Percentiles rank a stretch among this genome's conserved stretches.
Conservation (phyloP, 495 filamentous ascomycete genomes). For the Rhizodiscina lignyota region DNA sequence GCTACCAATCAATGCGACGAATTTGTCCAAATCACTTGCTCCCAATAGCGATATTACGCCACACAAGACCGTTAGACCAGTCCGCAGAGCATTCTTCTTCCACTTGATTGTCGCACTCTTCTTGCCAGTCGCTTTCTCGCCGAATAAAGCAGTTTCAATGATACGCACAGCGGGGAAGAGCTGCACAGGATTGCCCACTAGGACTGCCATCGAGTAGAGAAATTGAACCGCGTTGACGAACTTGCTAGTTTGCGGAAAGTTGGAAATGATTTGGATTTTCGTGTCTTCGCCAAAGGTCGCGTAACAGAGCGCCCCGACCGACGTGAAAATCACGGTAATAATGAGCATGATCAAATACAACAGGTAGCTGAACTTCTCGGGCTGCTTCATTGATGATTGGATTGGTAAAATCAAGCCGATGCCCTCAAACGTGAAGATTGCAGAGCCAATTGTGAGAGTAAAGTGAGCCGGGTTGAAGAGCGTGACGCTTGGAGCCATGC, state of each 20-base stretch:
- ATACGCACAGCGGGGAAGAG: constrained; percentile 48
- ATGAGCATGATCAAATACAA: constrained; percentile 42
- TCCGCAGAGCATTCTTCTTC: constrained; percentile 47
- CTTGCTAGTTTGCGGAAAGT: constrained; percentile 42
- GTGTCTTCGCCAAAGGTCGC: constrained; percentile 43
- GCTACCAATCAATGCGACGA: constrained; percentile 45
- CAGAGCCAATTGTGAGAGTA: constrained; percentile 43
- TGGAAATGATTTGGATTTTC: constrained; percentile 45
- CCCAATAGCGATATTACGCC: constrained; percentile 34
- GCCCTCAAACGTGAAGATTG: constrained; percentile 54
- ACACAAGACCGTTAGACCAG: constrained; percentile 29
- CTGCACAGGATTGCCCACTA: constrained; percentile 46
- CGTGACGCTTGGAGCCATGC: constrained; percentile 31
- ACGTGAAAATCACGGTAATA: constrained; percentile 46
- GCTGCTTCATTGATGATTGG: constrained; percentile 43
- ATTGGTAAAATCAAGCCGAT: constrained; percentile 51
- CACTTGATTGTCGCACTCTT: constrained; percentile 36
- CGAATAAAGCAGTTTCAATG: constrained; percentile 35
- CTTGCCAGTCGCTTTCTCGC: constrained; percentile 36
- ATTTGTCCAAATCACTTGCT: constrained; percentile 43
- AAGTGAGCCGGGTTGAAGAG: constrained; percentile 45
- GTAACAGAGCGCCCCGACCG: constrained; percentile 46
- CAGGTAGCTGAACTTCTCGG: constrained; percentile 38
- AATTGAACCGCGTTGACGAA: constrained; percentile 51
- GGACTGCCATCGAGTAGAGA: constrained; percentile 45